Percentiles rank a stretch among this genome's conserved stretches.
These are phyloP conservation scores for Oldenlandia corymbosa DNA, from an alignment of 257 asterid genomes.

Conservation along the genomic window DNA sequence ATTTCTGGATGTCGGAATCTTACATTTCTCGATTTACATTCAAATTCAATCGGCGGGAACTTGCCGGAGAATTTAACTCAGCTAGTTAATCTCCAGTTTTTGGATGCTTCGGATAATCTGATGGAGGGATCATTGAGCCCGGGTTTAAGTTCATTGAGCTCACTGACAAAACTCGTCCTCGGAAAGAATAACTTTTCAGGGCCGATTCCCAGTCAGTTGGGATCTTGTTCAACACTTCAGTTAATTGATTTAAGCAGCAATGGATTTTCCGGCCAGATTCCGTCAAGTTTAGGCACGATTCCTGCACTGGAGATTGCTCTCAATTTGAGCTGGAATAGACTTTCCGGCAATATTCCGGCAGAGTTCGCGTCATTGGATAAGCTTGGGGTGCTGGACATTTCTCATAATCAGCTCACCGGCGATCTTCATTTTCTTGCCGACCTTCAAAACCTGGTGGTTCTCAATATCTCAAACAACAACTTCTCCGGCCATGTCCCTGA, in stretches of 20 bases:
- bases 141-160: constrained; percentile 49
- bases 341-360: constrained; percentile 58
- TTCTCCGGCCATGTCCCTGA: constrained; percentile 74
- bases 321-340: constrained; percentile 64
- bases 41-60: constrained; percentile 55
- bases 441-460: constrained; percentile 64
- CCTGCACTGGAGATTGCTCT: constrained; percentile 67
- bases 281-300: constrained; percentile 55
- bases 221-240: constrained; percentile 64
- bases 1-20: constrained; percentile 65
- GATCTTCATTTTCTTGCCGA: constrained; percentile 48
- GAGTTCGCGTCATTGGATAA: constrained; percentile 54
- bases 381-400: constrained; percentile 66
- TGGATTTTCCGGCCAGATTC: constrained; percentile 47
- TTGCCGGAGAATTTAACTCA: constrained; percentile 47
- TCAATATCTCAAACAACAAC: constrained; percentile 63
- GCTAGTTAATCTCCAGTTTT: constrained; percentile 50
- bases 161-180: constrained; percentile 64
- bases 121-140: constrained; percentile 58
- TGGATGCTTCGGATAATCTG: constrained; percentile 60
- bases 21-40: constrained; percentile 71
- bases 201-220: constrained; percentile 47
- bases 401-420: constrained; percentile 75
- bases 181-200: constrained; percentile 58
- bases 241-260: constrained; percentile 72